Evolutionary conservation across 169 alveolate genomes (phyloP), one percentile per base, ranked within the genome.

Genomic region (Eimeria praecox): DNA sequence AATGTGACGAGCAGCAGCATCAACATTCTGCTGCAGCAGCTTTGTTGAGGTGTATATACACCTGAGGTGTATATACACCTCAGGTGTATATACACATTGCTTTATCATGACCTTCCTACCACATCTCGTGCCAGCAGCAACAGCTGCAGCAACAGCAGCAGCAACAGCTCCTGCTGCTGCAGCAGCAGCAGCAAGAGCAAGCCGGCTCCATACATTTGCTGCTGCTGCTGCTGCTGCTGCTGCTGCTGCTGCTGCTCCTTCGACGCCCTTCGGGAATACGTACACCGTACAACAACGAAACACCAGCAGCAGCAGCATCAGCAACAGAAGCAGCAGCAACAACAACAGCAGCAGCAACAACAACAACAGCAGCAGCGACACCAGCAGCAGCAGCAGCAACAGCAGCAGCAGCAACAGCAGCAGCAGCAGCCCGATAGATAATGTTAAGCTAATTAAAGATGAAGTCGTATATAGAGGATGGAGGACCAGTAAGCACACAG

Each of bases 361-460:
- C 4, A 24, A 16, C 85, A 73, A 49, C 85, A 73, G 20, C 85
- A n/a, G 52, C 85, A 22, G 64, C 20, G 12, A 64, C 89, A 78
- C 64, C 88, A 78, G 88, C 88, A 38, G 56, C 88, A 78, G 88
- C 88, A 78, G 88, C 88, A 44, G 35, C 64, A 78, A 33, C 88
- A 38, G 64, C 52, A 78, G 62, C 56, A 44, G 88, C 88, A 78
- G 88, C 88, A 44, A 30, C 64, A 78, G 64, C 88, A 38, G 64
- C 52, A 78, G 62, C 56, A 44, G 88, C 88, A 78, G 22, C 64
- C 62, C 88, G 35, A 78, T 78, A 3, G 88, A 78, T 62, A 78
- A 44, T 18, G 88, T 78, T 56, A 38, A 44, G 56, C 88, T 78
- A 27, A 3, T 78, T 18, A 44, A 78, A 30, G 88, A 78, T 33